phyloP scores from a whole-genome alignment of 2,329 filamentous ascomycete genomes.

The Cladophialophora psammophila region DNA sequence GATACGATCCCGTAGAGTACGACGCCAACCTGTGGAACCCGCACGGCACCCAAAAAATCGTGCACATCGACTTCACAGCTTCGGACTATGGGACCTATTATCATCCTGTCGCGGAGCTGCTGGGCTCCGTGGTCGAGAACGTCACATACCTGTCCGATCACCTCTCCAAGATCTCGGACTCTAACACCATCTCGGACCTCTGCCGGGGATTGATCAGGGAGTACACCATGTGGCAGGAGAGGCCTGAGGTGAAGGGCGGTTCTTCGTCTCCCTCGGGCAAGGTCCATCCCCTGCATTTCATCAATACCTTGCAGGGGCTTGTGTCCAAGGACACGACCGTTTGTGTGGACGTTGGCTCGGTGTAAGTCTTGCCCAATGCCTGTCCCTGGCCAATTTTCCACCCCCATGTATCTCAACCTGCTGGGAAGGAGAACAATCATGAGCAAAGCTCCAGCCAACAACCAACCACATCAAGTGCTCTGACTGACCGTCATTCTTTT shows the following conservation, averaged over 20 bases:
- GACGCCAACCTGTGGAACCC: conserved; percentile 57
- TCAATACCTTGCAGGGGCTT: conserved; percentile 52
- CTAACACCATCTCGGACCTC: conserved; percentile 39
- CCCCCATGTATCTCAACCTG: conserved; percentile 27
- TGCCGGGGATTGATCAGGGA: conserved; percentile 48
- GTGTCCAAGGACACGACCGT: conserved; percentile 54
- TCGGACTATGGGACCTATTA: conserved; percentile 53
- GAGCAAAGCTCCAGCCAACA: too few species aligned
- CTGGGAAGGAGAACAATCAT: conserved; percentile 1
- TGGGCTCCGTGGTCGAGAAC: conserved; percentile 54
- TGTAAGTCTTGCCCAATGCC: conserved; percentile 56
- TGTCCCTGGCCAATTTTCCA: conserved; percentile 44
- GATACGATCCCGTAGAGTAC: conserved; percentile 59
- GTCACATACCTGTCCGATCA: conserved; percentile 47
- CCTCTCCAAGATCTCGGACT: conserved; percentile 47
- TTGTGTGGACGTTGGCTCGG: conserved; percentile 56
- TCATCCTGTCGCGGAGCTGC: conserved; percentile 52
- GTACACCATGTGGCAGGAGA: conserved; percentile 48
- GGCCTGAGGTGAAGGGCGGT: conserved; percentile 37
- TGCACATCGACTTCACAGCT: conserved; percentile 55
- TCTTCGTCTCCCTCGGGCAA: conserved; percentile 39
- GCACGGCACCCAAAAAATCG: conserved; percentile 47
- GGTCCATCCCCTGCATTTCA: conserved; percentile 57
- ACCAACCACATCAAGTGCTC: neutral
- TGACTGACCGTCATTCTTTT: neutral